A percentile compares a stretch with the other conserved stretches of the same genome.
These are phyloP conservation scores for Uronychia binucleata DNA, from an alignment of 73 alveolate genomes.

Conservation along the genomic window DNA sequence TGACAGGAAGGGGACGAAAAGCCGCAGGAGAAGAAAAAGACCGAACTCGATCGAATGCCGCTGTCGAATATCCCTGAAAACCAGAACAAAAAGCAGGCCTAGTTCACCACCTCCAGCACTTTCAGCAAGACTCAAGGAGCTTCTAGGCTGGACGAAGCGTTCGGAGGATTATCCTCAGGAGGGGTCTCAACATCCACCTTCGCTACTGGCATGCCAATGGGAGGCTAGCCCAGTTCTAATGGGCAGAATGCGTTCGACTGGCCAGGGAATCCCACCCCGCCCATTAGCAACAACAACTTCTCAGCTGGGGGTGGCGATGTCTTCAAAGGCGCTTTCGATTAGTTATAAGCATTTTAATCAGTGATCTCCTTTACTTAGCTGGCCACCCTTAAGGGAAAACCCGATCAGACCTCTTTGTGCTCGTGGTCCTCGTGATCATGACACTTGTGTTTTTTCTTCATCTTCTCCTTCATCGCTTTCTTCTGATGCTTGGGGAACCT, in stretches of 20 bases:
- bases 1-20: not conserved
- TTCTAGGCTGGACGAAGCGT: not conserved
- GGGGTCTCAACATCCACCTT: not conserved
- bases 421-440: no score
- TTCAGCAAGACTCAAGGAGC: not conserved
- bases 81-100: not conserved
- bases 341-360: not conserved
- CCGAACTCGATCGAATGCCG: not conserved
- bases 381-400: not conserved
- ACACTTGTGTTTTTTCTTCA: constrained; percentile 9
- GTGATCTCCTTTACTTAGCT: not conserved
- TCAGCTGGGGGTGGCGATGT: not conserved
- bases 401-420: not conserved
- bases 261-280: not conserved
- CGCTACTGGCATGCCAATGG: not conserved
- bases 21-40: not conserved
- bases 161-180: not conserved
- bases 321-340: not conserved
- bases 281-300: not conserved
- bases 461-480: constrained; percentile 22
- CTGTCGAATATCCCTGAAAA: not conserved
- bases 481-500: constrained; percentile 42
- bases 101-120: not conserved
- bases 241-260: not conserved
- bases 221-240: no score